These are phyloP conservation scores for Paragyromitra xinjiangensis DNA, from an alignment of 495 filamentous ascomycete species.

Conservation along the genomic window DNA sequence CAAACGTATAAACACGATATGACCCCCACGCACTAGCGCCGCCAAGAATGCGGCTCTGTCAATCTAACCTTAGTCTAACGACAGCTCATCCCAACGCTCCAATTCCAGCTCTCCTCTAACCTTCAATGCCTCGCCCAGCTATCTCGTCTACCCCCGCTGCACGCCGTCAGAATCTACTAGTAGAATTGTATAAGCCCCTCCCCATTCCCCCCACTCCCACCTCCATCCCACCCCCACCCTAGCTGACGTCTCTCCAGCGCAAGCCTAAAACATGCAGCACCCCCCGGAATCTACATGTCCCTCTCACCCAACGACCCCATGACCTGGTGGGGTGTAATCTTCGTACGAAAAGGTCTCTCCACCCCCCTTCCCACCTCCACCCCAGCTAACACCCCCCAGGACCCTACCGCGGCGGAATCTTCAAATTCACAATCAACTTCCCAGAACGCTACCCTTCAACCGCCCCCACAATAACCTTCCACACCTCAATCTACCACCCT, in stretches of 20 bases:
- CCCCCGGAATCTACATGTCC: slow-evolving; percentile 84
- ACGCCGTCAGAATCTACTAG: slow-evolving; percentile 69
- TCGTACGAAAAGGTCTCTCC: slow-evolving; percentile 78
- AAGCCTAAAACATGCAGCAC: slow-evolving; percentile 80
- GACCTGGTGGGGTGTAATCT: slow-evolving; percentile 88
- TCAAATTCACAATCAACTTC: slow-evolving; percentile 90
- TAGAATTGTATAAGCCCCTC: slow-evolving; percentile 72
- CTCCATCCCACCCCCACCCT: not conserved
- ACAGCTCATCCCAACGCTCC: not conserved
- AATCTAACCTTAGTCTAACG: slow-evolving; percentile 6
- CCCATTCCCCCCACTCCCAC: not conserved
- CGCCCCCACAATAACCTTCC: slow-evolving; percentile 85
- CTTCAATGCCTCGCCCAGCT: slow-evolving; percentile 41
- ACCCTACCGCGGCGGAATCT: slow-evolving; percentile 84
- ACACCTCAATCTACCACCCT: slow-evolving; percentile 92
- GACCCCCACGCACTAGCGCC: not conserved
- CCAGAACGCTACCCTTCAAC: slow-evolving; percentile 79
- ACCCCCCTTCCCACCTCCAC: not conserved
- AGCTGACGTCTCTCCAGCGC: slow-evolving; percentile 65
- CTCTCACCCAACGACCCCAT: slow-evolving; percentile 80
- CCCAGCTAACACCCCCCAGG: slow-evolving; percentile 62
- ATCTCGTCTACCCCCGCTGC: slow-evolving; percentile 38
- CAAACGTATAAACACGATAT: too few species aligned
- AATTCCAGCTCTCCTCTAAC: not conserved
- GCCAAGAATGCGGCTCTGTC: slow-evolving; percentile 3